Base-by-base conservation (phyloP, 2,329 filamentous ascomycete genomes). In the Penicillium frequentans region DNA sequence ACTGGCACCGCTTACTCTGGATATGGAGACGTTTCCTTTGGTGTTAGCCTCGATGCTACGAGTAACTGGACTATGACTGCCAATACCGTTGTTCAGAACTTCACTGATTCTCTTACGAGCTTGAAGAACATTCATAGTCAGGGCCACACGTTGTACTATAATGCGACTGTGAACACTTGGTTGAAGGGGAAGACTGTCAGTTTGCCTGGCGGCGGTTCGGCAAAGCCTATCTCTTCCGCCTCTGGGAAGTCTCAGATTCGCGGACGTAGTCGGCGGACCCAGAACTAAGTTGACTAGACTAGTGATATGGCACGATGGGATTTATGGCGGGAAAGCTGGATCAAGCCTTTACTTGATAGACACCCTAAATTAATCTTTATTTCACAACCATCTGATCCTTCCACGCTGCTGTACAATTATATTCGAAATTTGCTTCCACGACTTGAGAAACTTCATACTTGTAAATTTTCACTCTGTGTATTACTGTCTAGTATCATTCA, bases 1-100 rank as follows among this genome's bases (percentile, higher is more conserved):
- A 62, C 57, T 6, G 63, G 63, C 11, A n/a, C 57, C 42, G 63
- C 61, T 5, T 60, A 60, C 39, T 54, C 56, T 26, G 57, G 61
- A 13, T 55, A 56, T n/a, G 57, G 48, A 8, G 44, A 49, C 2
- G 57, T 33, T 10, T 46, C 43, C 14, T 55, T 63, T 24, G 57
- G 52, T n/a, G 45, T 63, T 13, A 47, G 42, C 7, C 57, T 63
- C 1, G 61, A 63, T 31, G 31, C 50, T 8, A 63, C 57, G 5
- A 60, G 55, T 29, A 54, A 19, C 19, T 63, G 61, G 61, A 62
- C 57, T 26, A 31, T 63, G 44, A 62, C 59, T 23, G 42, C 37
- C 14, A 50, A 62, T 50, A 58, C 52, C 1, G 53, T 29, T 16
- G 26, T 63, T 6, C 55, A 56, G n/a, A 60, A 63, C 26, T 59